A percentile compares a stretch with the other conserved stretches of the same genome.
Conservation (phyloP, 2,329 filamentous ascomycete species). For the Trichoderma atrobrunneum region DNA sequence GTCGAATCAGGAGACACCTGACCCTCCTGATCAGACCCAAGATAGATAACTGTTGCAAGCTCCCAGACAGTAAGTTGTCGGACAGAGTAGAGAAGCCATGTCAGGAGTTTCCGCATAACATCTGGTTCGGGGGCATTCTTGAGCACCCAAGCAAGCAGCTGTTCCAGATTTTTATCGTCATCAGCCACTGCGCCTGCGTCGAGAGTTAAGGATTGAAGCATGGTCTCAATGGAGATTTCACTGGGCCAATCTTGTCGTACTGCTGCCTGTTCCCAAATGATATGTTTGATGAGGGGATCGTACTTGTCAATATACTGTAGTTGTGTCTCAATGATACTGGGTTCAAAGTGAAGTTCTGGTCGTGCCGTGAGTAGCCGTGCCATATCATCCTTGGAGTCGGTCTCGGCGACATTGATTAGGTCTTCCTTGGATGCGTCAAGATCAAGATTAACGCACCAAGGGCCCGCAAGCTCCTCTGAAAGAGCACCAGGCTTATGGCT, state of each 20-base stretch:
- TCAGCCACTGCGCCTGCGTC: neutral
- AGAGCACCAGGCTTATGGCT: slow-evolving; percentile 18
- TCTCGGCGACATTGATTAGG: neutral
- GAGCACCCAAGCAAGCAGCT: slow-evolving; percentile 15
- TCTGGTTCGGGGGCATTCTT: slow-evolving; percentile 7
- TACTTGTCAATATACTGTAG: slow-evolving; percentile 23
- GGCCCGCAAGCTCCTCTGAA: slow-evolving; percentile 6
- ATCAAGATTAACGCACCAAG: slow-evolving; percentile 16
- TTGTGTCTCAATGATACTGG: slow-evolving; percentile 18
- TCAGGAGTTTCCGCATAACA: slow-evolving; percentile 7
- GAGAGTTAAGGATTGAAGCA: slow-evolving; percentile 6
- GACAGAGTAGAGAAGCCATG: slow-evolving; percentile 21
- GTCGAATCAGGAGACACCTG: neutral
- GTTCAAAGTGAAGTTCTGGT: slow-evolving; percentile 17
- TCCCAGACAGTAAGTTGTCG: slow-evolving; percentile 20
- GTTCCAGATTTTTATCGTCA: slow-evolving; percentile 7
- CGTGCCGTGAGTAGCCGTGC: slow-evolving; percentile 15
- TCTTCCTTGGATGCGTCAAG: neutral
- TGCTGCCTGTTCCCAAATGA: slow-evolving; percentile 18
- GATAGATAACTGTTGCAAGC: slow-evolving; percentile 15
- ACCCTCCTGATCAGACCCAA: neutral
- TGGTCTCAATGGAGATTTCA: neutral
- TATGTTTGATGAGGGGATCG: slow-evolving; percentile 9
- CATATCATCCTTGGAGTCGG: neutral
- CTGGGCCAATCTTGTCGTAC: slow-evolving; percentile 12